Evolutionary conservation across 345 rosid genomes (phyloP), one percentile per base, ranked within the genome.

Genomic region (Isatis tinctoria): DNA sequence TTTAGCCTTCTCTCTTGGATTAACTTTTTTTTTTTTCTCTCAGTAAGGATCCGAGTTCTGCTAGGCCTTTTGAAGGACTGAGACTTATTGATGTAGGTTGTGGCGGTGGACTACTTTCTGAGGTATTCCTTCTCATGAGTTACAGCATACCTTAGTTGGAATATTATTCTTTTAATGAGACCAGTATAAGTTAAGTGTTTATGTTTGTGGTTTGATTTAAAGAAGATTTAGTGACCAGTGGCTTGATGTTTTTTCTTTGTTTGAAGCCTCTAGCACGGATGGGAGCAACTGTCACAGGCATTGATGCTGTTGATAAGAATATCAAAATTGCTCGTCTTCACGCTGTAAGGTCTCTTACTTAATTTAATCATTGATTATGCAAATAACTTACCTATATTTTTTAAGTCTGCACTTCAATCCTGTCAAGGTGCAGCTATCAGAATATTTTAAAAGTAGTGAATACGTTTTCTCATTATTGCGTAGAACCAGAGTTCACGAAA

Each of bases 81-180:
- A 83, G 78, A 44, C 65, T 95, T 48, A 74, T 82, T 20, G 99
- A 95, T 70, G 90, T 95, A 18, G 99, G 98, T 45, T 95, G 98
- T 51, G 98, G 98, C 5, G 99, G 99, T 7, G 99, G 98, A 66
- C 84, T 95, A 65, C 97, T 95, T 59, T 88, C 97, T 3, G 99
- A 95, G 97, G 99, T 92, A 81, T 49, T 54, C 60, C 7, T 22
- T 52, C 49, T 41, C 57, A 51, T 49, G 14, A 49, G 28, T 10
- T 32, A 30, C 2, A 18, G 2, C 1, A 3, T 62, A 67, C 28
- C 28, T 22, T 24, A 40, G 10, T 14, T 67, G 28, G 62, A 9
- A 28, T 72, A 28, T 18, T 54, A n/a, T 44, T 53, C 52, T 44
- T 20, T 56, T 18, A 20, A 10, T 22, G 47, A 39, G 63, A 51